A percentile compares a stretch with the other conserved stretches of the same genome.
phyloP scores from a whole-genome alignment of 2,329 filamentous ascomycete species.

The Xylogone sp. region DNA sequence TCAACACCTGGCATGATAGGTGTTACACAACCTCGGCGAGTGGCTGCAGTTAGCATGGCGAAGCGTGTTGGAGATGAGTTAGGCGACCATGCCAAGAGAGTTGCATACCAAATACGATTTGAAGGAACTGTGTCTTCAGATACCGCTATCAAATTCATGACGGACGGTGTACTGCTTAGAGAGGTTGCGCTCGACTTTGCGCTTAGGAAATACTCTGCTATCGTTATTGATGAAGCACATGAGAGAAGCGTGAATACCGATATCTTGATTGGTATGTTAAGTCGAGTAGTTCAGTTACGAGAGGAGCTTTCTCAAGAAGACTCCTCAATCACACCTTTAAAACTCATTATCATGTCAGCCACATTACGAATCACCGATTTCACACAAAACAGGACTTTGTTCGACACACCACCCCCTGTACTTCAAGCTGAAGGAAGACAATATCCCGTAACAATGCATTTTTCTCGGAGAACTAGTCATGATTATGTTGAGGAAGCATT shows the following conservation, averaged over 20 bases:
- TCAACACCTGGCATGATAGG: conserved; percentile 90
- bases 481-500: conserved; percentile 93
- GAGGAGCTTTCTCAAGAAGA: conserved; percentile 71
- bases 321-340: conserved; percentile 69
- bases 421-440: conserved; percentile 90
- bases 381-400: conserved; percentile 77
- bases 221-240: conserved; percentile 95
- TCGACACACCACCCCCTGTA: conserved; percentile 74
- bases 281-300: conserved; percentile 82
- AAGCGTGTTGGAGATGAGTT: conserved; percentile 86
- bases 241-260: conserved; percentile 97
- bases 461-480: conserved; percentile 73
- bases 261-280: conserved; percentile 95
- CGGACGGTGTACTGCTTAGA: conserved; percentile 88
- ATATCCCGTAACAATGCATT: conserved; percentile 86
- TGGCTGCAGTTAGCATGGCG: conserved; percentile 95
- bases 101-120: conserved; percentile 94
- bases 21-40: conserved; percentile 89
- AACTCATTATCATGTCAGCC: conserved; percentile 97
- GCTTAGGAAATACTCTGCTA: conserved; percentile 83
- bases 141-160: conserved; percentile 98
- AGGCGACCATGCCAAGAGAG: conserved; percentile 68
- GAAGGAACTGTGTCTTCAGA: conserved; percentile 76
- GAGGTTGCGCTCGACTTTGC: conserved; percentile 89
- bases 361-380: conserved; percentile 90